Conservation (phyloP, 768 basidiomycete genomes). For the Postia placenta region DNA sequence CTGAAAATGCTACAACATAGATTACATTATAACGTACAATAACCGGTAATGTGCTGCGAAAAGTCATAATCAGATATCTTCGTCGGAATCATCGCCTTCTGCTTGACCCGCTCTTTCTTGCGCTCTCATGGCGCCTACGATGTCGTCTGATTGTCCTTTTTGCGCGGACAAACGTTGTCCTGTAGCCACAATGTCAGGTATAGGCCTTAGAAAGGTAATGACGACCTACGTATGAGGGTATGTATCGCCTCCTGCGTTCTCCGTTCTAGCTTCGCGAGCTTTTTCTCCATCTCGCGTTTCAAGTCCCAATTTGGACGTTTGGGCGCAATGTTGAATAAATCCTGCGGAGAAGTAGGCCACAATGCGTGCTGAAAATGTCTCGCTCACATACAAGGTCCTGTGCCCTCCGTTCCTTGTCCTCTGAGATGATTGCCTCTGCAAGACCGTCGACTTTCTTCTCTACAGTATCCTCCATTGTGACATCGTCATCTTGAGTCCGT, state of each 20-base stretch:
- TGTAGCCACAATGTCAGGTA: too few species aligned
- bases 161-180: constrained; percentile 77
- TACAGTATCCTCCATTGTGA: constrained; percentile 68
- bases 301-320: constrained; percentile 97
- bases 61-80: constrained; percentile 53
- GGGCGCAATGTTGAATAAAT: constrained; percentile 95
- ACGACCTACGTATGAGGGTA: constrained; percentile 78
- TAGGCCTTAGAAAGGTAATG: too few species aligned
- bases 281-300: constrained; percentile 90
- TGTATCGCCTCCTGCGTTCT: constrained; percentile 91
- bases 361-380: background rate
- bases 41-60: too few species aligned
- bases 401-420: constrained; percentile 78
- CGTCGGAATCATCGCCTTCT: constrained; percentile 51
- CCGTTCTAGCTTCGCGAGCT: constrained; percentile 80
- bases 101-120: constrained; percentile 52
- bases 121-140: constrained; percentile 80
- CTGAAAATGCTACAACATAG: too few species aligned
- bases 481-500: constrained; percentile 46
- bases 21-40: too few species aligned
- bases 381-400: constrained; percentile 68
- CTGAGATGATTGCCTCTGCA: constrained; percentile 76
- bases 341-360: constrained; percentile 39
- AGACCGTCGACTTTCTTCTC: constrained; percentile 82
- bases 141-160: constrained; percentile 72